Conservation (phyloP, 2,329 filamentous ascomycete genomes). For the Botryotinia narcissicola region DNA sequence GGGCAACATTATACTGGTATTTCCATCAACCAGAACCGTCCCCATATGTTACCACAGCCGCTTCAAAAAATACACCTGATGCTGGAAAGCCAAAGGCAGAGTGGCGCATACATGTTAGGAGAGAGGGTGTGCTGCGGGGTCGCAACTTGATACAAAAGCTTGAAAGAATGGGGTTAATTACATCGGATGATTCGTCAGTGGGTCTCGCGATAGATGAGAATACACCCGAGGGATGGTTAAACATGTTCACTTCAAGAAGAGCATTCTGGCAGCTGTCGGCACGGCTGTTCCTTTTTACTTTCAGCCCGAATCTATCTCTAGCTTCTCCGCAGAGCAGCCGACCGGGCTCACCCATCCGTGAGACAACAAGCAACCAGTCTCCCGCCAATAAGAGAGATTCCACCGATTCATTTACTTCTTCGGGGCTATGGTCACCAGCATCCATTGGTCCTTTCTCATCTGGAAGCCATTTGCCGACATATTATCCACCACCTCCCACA, state of each 20-base stretch:
- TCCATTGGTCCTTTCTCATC: slow-evolving; percentile 72
- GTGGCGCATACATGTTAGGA: slow-evolving; percentile 80
- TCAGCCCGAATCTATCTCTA: slow-evolving; percentile 54
- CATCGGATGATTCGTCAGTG: slow-evolving; percentile 71
- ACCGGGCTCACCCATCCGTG: slow-evolving; percentile 50
- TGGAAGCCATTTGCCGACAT: slow-evolving; percentile 82
- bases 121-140: slow-evolving; percentile 84
- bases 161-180: slow-evolving; percentile 86
- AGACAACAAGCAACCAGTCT: slow-evolving; percentile 38
- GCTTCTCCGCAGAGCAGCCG: slow-evolving; percentile 54
- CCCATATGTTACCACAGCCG: slow-evolving; percentile 58
- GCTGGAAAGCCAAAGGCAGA: slow-evolving; percentile 75
- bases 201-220: slow-evolving; percentile 63
- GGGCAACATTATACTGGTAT: slow-evolving; percentile 94
- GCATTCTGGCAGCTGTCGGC: slow-evolving; percentile 93
- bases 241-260: slow-evolving; percentile 77
- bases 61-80: slow-evolving; percentile 63
- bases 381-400: slow-evolving; percentile 34
- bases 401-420: slow-evolving; percentile 44
- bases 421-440: slow-evolving; percentile 41
- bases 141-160: slow-evolving; percentile 82
- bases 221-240: slow-evolving; percentile 64
- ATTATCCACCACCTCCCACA: slow-evolving; percentile 79
- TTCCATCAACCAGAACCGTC: slow-evolving; percentile 82
- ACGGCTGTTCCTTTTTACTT: slow-evolving; percentile 81